Evolutionary conservation across 2,329 filamentous ascomycete genomes (phyloP), one percentile per base, ranked within the genome.

Genomic region (Juglanconis juglandina): DNA sequence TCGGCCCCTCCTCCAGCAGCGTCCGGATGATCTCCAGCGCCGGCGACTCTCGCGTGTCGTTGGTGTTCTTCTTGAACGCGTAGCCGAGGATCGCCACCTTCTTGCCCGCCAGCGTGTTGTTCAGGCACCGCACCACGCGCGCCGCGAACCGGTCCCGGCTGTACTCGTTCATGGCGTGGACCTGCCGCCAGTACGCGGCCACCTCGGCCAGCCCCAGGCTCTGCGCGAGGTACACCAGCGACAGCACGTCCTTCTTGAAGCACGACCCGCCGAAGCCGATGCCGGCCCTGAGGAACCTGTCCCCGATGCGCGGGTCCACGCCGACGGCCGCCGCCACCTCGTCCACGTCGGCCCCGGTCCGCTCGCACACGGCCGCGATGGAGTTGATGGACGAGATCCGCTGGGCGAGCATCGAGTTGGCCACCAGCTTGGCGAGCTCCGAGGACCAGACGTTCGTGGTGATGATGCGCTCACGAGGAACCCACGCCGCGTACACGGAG

Each of bases 381-480:
- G 88, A 87, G 74, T 93, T 94, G 76, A 94, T 91, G 73, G 87
- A 91, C 70, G 86, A 89, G 68, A 94, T 90, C 54, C 90, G 83
- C 75, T 94, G 90, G 1, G 90, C 90, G 8, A 94, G 80, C 82
- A 94, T 87, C 3, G 89, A 88, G 72, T 94, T 94, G 60, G 90
- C 88, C 0, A 88, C 89, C 0, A 94, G 81, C 75, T 94, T 94
- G 58, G 89, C 81, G 30, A 94, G 80, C 73, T 94, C 90, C 0
- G 89, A 91, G 0, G 89, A 92, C 84, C 87, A 92, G 0, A 88
- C 79, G 66, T 92, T 90, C 68, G 88, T 88, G 33, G 84, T 87
- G 56, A 92, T 76, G 69, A 94, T 91, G 62, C 83, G 83, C 24
- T 81, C 76, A 17, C 79, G 77, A 3, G 87, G 83, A 8, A 93